Evolutionary conservation across 2,329 filamentous ascomycete species (phyloP).

Genomic region (Cryphonectria carpinicola): DNA sequence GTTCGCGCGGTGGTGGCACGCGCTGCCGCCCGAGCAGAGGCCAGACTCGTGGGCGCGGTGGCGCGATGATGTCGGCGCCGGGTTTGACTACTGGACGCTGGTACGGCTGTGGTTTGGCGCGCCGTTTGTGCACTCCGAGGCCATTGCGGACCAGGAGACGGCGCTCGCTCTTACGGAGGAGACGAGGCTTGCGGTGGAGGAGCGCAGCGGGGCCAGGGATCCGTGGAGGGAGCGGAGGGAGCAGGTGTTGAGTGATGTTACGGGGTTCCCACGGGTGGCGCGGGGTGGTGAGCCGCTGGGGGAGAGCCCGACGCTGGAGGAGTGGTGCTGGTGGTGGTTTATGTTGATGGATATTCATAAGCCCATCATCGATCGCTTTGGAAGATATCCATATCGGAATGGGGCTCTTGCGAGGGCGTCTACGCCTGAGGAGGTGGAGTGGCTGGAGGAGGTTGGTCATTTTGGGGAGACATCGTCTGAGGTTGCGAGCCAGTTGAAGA

Average conservation of each 20-base stretch:
- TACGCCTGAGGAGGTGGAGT: constrained; percentile 35
- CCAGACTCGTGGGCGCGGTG: constrained; percentile 32
- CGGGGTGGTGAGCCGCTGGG: constrained; percentile 29
- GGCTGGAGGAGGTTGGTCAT: constrained; percentile 30
- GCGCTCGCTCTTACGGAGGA: constrained; percentile 34
- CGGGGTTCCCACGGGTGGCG: constrained; percentile 14
- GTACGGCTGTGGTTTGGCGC: constrained; percentile 35
- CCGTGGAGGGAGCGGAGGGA: constrained; percentile 29
- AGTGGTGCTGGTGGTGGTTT: constrained; percentile 33
- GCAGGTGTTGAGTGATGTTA: constrained; percentile 15
- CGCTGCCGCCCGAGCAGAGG: constrained; percentile 29
- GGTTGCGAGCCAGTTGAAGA: constrained; percentile 27
- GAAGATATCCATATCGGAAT: constrained; percentile 37
- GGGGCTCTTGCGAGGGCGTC: constrained; percentile 29
- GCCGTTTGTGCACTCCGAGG: constrained; percentile 37
- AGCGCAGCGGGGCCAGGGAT: constrained; percentile 30
- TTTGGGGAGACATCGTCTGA: constrained; percentile 30
- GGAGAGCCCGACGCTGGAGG: constrained; percentile 18
- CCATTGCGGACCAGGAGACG: constrained; percentile 24
- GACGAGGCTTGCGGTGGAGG: constrained; percentile 34
- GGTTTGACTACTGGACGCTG: constrained; percentile 36
- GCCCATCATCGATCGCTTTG: constrained; percentile 36
- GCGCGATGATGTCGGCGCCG: constrained; percentile 24
- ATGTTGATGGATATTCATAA: constrained; percentile 37
- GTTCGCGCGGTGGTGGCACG: constrained; percentile 29